Base-by-base conservation (phyloP, 2,329 filamentous ascomycete genomes). In the Pestalotiopsis sp. region DNA sequence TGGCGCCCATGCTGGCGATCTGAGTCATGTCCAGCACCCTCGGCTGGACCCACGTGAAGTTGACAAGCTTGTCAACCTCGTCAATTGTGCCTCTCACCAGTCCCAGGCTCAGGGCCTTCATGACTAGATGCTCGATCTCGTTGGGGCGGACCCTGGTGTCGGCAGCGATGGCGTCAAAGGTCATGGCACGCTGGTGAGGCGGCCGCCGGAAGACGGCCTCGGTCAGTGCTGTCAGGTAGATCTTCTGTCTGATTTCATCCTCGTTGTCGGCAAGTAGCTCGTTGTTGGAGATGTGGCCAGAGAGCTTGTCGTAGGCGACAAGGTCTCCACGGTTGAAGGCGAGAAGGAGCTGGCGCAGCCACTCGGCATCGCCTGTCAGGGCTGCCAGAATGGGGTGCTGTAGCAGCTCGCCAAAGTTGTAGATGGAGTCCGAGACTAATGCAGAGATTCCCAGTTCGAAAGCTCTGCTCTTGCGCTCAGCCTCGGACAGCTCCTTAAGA, bases 371-470 rank as follows among this genome's bases (percentile, higher is more conserved):
- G 27, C 92, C 91, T 75, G 91, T 89, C 76, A 99, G 89, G 23
- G 92, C 91, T 78, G 97, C 93, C 71, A 99, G 91, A 77, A 99
- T 97, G 3, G 96, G 96, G 80, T 99, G 96, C 74, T 99, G 89
- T 39, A 99, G 90, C n/a, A 99, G 91, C 85, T 99, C 96, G 80
- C 96, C 96, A 76, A 99, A 99, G 86, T 99, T 99, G 89, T 99
- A 98, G 84, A 98, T 99, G 76, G 90, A 93, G 77, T 95, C 93
- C 64, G 95, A 98, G 52, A 98, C 93, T 9, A 99, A 88, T 11
- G 96, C 96, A 36, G 96, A 94, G 66, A 98, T 91, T 77, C 93
- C 93, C 71, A 99, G 91, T 80, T 98, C 94, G 83, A 97, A 97
- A 59, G 96, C 96, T 75, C 95, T 91, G 69, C 88, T 88, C 79